Evolutionary conservation across 768 basidiomycete genomes (phyloP).

Genomic region (Boletus tomentosulus): DNA sequence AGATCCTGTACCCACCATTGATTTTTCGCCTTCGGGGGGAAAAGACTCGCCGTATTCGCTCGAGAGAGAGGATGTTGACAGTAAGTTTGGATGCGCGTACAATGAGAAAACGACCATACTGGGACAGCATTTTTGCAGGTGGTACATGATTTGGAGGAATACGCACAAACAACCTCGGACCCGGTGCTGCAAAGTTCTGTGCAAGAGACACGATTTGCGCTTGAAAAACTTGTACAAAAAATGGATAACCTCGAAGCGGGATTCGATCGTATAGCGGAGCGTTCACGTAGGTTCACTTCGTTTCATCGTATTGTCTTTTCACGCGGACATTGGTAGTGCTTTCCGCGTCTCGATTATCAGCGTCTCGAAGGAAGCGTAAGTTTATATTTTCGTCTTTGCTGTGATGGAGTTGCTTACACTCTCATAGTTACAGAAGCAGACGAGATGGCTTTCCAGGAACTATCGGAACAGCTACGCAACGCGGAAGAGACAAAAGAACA

Average conservation of each 20-base stretch:
- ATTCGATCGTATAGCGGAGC: slow-evolving; percentile 84
- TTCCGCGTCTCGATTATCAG: slow-evolving; percentile 66
- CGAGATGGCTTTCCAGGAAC: slow-evolving; percentile 68
- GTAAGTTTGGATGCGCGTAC: slow-evolving; percentile 50
- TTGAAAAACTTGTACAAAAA: slow-evolving; percentile 68
- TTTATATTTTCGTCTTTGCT: slow-evolving; percentile 12
- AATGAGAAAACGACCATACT: slow-evolving; percentile 4
- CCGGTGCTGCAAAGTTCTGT: slow-evolving; percentile 50
- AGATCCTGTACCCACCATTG: slow-evolving; percentile 71
- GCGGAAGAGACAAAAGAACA: slow-evolving; percentile 52
- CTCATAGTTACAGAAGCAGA: slow-evolving; percentile 65
- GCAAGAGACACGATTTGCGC: slow-evolving; percentile 51
- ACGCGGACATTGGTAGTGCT: slow-evolving; percentile 48
- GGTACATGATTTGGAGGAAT: slow-evolving; percentile 62
- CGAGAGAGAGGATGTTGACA: slow-evolving; percentile 64
- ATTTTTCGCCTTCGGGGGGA: slow-evolving; percentile 69
- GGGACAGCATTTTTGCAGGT: slow-evolving; percentile 53
- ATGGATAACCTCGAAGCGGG: slow-evolving; percentile 79
- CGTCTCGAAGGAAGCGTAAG: slow-evolving; percentile 70
- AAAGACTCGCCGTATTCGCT: slow-evolving; percentile 62
- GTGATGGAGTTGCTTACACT: slow-evolving; percentile 6
- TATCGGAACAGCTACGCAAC: slow-evolving; percentile 61
- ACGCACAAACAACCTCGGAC: slow-evolving; percentile 45
- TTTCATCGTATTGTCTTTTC: background rate
- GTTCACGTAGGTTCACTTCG: slow-evolving; percentile 54